Conservation (phyloP, 2,329 filamentous ascomycete genomes). For the Aspergillus tanneri region DNA sequence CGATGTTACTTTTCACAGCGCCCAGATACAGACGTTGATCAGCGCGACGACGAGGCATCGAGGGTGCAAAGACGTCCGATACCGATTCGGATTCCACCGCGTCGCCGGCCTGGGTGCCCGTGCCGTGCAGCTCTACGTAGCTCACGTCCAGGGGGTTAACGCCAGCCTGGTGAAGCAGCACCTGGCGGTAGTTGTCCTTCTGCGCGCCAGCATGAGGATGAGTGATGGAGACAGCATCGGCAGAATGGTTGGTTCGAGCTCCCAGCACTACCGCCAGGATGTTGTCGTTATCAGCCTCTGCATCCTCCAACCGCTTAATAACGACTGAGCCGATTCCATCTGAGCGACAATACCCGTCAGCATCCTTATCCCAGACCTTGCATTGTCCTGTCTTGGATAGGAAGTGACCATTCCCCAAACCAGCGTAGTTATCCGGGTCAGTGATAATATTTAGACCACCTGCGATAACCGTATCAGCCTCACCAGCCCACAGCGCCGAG, state of each 20-base stretch:
- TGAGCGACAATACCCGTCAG: slow-evolving; percentile 56
- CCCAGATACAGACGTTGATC: slow-evolving; percentile 35
- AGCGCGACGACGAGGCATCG: slow-evolving; percentile 36
- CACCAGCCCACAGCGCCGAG: slow-evolving; percentile 67
- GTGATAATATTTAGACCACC: slow-evolving; percentile 72
- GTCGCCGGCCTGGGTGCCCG: slow-evolving; percentile 44
- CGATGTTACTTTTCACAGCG: slow-evolving; percentile 39
- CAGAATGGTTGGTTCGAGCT: slow-evolving; percentile 46
- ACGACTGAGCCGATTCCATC: slow-evolving; percentile 53
- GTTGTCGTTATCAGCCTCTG: slow-evolving; percentile 50
- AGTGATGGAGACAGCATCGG: slow-evolving; percentile 47
- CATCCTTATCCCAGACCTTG: slow-evolving; percentile 50
- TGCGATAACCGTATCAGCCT: slow-evolving; percentile 76
- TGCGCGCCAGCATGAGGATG: slow-evolving; percentile 44
- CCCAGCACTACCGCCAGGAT: slow-evolving; percentile 45
- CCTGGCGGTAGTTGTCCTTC: slow-evolving; percentile 35
- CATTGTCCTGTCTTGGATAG: slow-evolving; percentile 45
- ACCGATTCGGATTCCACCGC: slow-evolving; percentile 40
- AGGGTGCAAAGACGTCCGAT: slow-evolving; percentile 31
- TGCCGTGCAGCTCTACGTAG: slow-evolving; percentile 45
- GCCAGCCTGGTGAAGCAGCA: slow-evolving; percentile 38
- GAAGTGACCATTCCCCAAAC: slow-evolving; percentile 57
- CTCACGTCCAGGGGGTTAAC: slow-evolving; percentile 38
- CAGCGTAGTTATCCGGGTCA: slow-evolving; percentile 74
- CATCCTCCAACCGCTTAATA: slow-evolving; percentile 53